Evolutionary conservation across 2,329 filamentous ascomycete species (phyloP), one percentile per base, ranked within the genome.

Genomic region (Alternaria conjuncta): DNA sequence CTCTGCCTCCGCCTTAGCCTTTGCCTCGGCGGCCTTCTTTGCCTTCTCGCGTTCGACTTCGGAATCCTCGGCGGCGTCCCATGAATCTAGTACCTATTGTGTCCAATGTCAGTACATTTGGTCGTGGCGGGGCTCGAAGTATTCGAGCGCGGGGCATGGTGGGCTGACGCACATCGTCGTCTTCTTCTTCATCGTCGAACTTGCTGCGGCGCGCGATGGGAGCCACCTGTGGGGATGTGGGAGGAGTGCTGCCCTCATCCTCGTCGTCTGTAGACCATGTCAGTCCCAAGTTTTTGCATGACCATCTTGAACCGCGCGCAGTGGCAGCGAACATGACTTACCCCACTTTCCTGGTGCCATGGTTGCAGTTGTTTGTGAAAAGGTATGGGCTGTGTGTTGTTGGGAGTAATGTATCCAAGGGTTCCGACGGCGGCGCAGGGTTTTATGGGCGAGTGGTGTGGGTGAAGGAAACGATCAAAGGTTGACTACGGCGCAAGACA

Each of bases 21-120:
- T 96, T 57, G 89, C 91, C 77, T 93, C 94, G 6, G 87, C 90
- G 55, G 90, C 93, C 84, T 95, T 96, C 82, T 92, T 92, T 26
- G 88, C 92, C 86, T 98, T 99, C 82, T 97, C 94, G 75, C 94
- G 92, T 85, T 99, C 96, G 74, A 90, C 95, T 76, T 99, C 96
- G 66, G 94, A 97, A 84, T 99, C 96, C 78, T 98, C 96, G 72
- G 92, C 94, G 62, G 93, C 95, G 76, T 98, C 94, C 96, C 96
- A 99, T 32, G 93, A 95, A 64, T 99, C 96, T 77, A 97, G 88
- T 61, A 98, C 93, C 91, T 97, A 69, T 61, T 43, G 30, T 46
- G 30, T 57, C 43, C 11, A 18, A n/a, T 13, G 71, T 78, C 64
- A 79, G 72, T 63, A 65, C 43, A 43, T 23, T 12, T 23, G 49